These are phyloP conservation scores for Pyrenula aspistea DNA, from an alignment of 495 filamentous ascomycete species.

Conservation along the genomic window DNA sequence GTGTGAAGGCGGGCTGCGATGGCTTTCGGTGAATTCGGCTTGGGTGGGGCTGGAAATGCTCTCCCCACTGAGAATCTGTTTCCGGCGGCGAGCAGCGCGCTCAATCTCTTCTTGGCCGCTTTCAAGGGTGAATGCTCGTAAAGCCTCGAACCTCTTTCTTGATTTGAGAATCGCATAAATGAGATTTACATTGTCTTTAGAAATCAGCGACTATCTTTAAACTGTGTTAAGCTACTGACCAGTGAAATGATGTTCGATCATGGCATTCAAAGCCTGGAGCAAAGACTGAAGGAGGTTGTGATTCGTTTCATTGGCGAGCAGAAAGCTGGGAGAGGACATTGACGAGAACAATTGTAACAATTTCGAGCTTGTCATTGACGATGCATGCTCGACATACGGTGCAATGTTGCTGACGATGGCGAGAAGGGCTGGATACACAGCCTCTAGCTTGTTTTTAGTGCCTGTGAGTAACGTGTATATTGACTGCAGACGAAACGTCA, in stretches of 20 bases:
- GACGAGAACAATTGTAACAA: slow-evolving; percentile 81
- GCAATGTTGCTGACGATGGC: slow-evolving; percentile 90
- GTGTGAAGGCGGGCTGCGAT: slow-evolving; percentile 51
- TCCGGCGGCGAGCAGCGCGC: slow-evolving; percentile 58
- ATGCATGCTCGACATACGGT: slow-evolving; percentile 67
- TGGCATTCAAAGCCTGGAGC: slow-evolving; percentile 81
- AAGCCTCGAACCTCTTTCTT: slow-evolving; percentile 72
- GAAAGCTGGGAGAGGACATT: slow-evolving; percentile 89
- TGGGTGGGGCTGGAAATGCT: slow-evolving; percentile 20
- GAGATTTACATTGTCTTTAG: slow-evolving; percentile 70
- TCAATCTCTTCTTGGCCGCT: slow-evolving; percentile 90
- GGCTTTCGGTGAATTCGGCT: slow-evolving; percentile 57
- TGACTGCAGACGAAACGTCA: slow-evolving; percentile 48
- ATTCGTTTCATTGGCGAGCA: slow-evolving; percentile 93
- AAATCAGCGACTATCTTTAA: slow-evolving; percentile 5
- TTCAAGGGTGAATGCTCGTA: slow-evolving; percentile 89
- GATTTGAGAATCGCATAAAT: slow-evolving; percentile 72
- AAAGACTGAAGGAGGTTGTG: slow-evolving; percentile 70
- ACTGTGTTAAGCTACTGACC: slow-evolving; percentile 36
- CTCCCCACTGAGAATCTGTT: slow-evolving; percentile 43
- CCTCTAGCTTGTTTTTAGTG: slow-evolving; percentile 81
- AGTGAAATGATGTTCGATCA: slow-evolving; percentile 82
- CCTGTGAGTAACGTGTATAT: slow-evolving; percentile 86
- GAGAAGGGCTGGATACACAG: slow-evolving; percentile 84
- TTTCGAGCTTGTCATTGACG: slow-evolving; percentile 63